Evolutionary conservation across 2,329 filamentous ascomycete genomes (phyloP).

Genomic region (Diaporthe vexans): DNA sequence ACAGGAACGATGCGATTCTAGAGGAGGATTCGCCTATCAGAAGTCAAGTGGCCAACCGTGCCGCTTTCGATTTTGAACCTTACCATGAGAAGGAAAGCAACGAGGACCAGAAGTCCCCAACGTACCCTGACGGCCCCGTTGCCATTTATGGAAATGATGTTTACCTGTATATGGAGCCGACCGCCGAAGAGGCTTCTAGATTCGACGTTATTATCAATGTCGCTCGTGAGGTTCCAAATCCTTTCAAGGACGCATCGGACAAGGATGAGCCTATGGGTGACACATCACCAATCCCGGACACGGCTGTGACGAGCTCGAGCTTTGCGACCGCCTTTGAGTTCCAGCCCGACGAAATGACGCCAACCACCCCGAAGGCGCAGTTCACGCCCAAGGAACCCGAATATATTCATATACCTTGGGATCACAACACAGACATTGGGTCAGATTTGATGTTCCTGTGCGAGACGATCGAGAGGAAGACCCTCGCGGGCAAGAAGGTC

Average conservation of each 20-base stretch:
- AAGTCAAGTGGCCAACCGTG: constrained; percentile 73
- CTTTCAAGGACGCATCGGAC: constrained; percentile 65
- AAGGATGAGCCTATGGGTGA: constrained; percentile 47
- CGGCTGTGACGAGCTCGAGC: constrained; percentile 69
- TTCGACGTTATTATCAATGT: constrained; percentile 91
- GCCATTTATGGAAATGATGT: constrained; percentile 85
- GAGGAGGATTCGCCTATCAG: constrained; percentile 72
- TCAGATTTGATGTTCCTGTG: constrained; percentile 82
- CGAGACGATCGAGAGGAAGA: constrained; percentile 80
- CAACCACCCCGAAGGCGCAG: constrained; percentile 70
- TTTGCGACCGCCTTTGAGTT: constrained; percentile 74
- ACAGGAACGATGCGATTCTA: constrained; percentile 60
- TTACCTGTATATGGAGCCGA: constrained; percentile 85
- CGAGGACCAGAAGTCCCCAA: constrained; percentile 84
- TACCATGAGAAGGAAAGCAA: constrained; percentile 78
- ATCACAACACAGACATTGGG: constrained; percentile 89
- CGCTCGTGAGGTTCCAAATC: constrained; percentile 84
- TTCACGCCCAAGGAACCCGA: constrained; percentile 71
- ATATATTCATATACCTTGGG: constrained; percentile 90
- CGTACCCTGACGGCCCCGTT: constrained; percentile 85
- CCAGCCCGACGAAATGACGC: constrained; percentile 61
- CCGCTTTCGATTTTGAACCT: constrained; percentile 70
- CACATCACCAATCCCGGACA: constrained; percentile 67
- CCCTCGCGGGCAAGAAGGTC: constrained; percentile 81
- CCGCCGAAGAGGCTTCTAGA: constrained; percentile 79